phyloP scores from a whole-genome alignment of 306 rosid species.

The Senna tora region DNA sequence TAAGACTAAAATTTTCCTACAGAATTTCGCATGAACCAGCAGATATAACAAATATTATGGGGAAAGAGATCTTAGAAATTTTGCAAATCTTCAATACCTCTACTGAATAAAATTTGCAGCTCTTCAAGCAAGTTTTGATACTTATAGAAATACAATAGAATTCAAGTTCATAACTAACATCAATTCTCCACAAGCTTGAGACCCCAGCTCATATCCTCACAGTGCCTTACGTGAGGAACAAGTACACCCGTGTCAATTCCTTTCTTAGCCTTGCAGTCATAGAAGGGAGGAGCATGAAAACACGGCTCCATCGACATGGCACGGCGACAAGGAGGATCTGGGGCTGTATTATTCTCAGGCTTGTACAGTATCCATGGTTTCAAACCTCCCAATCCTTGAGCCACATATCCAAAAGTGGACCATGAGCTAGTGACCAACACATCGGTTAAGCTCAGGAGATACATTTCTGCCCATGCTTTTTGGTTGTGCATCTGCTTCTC shows the following conservation, averaged over 20 bases:
- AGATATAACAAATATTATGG: neutral
- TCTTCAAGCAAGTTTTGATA: conserved; percentile 15
- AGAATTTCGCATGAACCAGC: neutral
- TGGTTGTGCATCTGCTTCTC: conserved; percentile 52
- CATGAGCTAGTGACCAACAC: conserved; percentile 56
- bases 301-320: conserved; percentile 63
- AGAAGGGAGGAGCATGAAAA: conserved; percentile 56
- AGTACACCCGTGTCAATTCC: conserved; percentile 50
- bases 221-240: conserved; percentile 59
- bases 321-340: conserved; percentile 46
- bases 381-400: conserved; percentile 58
- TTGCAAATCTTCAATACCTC: no score
- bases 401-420: conserved; percentile 62
- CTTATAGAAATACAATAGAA: no score
- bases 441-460: conserved; percentile 51
- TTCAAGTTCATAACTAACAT: conserved; percentile 4
- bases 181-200: conserved; percentile 51
- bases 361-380: conserved; percentile 59
- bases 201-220: conserved; percentile 70
- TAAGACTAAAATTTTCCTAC: neutral
- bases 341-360: conserved; percentile 47
- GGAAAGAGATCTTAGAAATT: neutral
- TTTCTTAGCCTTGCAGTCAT: conserved; percentile 50
- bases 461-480: conserved; percentile 60
- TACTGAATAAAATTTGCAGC: conserved; percentile 33